Percentiles rank a stretch among this genome's conserved stretches.
phyloP scores from a whole-genome alignment of 148 eudicot genomes.

The Limonium bicolor region DNA sequence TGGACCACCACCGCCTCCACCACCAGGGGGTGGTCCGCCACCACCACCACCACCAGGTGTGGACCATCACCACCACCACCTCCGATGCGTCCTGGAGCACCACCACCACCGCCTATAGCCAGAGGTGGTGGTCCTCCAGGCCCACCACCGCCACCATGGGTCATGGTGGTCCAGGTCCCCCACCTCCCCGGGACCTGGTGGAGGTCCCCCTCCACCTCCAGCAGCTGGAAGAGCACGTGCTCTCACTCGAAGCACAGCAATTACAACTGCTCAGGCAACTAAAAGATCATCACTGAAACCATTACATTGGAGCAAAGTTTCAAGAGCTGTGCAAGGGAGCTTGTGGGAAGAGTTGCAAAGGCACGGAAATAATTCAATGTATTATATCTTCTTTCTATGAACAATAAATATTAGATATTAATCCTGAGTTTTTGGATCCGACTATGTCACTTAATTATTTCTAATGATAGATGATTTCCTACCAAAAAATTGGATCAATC shows the following conservation, averaged over 20 bases:
- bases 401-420: not conserved
- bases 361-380: constrained; percentile 64
- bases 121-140: constrained; percentile 36
- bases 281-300: constrained; percentile 68
- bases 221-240: constrained; percentile 73
- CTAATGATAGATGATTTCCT: no score
- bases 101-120: constrained; percentile 8
- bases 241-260: constrained; percentile 34
- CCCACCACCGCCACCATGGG: constrained; percentile 52
- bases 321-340: constrained; percentile 89
- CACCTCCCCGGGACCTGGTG: constrained; percentile 71
- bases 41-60: constrained; percentile 57
- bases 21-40: constrained; percentile 25
- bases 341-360: constrained; percentile 95
- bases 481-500: no score
- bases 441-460: not conserved
- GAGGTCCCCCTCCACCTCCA: constrained; percentile 70
- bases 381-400: constrained; percentile 21
- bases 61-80: constrained; percentile 36
- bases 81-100: constrained; percentile 36
- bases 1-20: constrained; percentile 22
- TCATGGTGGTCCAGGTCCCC: constrained; percentile 65
- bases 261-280: constrained; percentile 27
- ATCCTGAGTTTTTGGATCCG: not conserved
- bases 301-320: constrained; percentile 93